Base-by-base conservation (phyloP, 2,329 filamentous ascomycete species). In the Nigrograna mackinnonii region DNA sequence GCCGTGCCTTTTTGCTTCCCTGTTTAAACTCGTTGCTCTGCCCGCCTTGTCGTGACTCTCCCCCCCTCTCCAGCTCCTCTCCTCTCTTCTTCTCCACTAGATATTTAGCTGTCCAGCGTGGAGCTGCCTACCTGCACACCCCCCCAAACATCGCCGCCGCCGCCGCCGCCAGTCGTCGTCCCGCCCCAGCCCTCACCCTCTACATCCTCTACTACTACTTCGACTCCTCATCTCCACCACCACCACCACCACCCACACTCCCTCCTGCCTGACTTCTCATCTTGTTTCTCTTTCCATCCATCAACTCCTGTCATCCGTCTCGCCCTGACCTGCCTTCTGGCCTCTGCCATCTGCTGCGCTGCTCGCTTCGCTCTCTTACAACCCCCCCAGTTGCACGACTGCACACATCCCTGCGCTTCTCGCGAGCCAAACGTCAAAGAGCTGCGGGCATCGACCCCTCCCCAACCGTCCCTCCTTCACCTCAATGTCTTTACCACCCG, bases 401-500 rank as follows among this genome's bases (percentile, higher is more conserved):
- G 54, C 56, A 56, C 31, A 44, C 50, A 68, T 63, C 63, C 63
- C 63, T 67, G 63, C 62, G 53, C 55, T 44, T 43, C 57, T 62
- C 54, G 61, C 60, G 58, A 57, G 47, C 42, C 60, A 58, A 41
- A 61, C 59, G 57, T 65, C 63, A 66, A 67, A 66, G 62, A 63
- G 60, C 55, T 60, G 59, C 55, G 52, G 55, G 55, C 52, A 51
- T 22, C 47, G 37, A 47, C 60, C 64, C 62, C 63, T 62, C 62
- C 64, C 51, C 55, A 46, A 60, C 63, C 64, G 63, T 62, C 62
- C 63, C 50, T 55, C 52, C 51, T 34, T 45, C 50, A 40, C 49
- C 56, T 58, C 58, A 55, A 70, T 70, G 66, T 68, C 67, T 55
- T 64, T 69, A 52, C 66, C 67, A 46, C 56, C 66, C 57, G 65